A percentile compares a stretch with the other conserved stretches of the same genome.
These are phyloP conservation scores for Trichoderma afroharzianum DNA, from an alignment of 2,329 filamentous ascomycete genomes.

Conservation along the genomic window DNA sequence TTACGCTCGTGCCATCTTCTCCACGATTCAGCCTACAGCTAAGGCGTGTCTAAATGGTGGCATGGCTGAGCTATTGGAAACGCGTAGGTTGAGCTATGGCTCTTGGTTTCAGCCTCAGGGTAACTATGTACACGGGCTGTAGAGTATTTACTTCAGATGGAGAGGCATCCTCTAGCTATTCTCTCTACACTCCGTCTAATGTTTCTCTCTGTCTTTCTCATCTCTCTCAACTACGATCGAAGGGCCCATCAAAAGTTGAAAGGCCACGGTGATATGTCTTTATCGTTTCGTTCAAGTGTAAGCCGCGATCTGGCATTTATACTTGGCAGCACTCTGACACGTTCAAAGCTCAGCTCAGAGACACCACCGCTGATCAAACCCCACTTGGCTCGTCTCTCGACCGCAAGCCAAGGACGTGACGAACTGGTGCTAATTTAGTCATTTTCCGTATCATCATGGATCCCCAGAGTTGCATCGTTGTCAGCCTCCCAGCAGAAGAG, in stretches of 20 bases:
- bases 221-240: background rate
- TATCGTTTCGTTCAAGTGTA: background rate
- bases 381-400: background rate
- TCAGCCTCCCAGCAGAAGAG: background rate
- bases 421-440: background rate
- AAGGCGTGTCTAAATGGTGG: background rate
- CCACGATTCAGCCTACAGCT: constrained; percentile 1
- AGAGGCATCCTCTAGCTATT: background rate
- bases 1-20: constrained; percentile 3
- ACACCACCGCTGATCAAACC: background rate
- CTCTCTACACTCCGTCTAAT: background rate
- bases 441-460: background rate
- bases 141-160: background rate
- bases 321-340: background rate
- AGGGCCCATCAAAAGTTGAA: background rate
- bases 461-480: background rate
- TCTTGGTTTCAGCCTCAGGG: background rate
- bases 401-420: background rate
- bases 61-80: background rate
- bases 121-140: background rate
- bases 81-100: background rate
- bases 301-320: background rate
- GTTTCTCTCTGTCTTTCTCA: background rate
- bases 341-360: background rate
- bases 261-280: background rate